Evolutionary conservation across 768 basidiomycete species (phyloP).

Genomic region (Cantharellus anzutake): DNA sequence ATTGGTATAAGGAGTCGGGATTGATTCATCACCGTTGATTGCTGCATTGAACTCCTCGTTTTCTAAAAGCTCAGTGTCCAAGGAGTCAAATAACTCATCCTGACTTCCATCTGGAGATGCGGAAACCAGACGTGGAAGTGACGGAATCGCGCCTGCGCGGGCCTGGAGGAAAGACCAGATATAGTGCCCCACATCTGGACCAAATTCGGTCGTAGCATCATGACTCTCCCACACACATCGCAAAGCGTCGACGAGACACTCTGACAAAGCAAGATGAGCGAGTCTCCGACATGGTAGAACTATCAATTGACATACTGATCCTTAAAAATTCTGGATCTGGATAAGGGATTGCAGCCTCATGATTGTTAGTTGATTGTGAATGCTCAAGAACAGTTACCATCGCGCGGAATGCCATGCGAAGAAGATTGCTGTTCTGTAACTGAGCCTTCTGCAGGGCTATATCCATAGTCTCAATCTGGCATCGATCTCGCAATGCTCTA

Average conservation of each 20-base stretch:
- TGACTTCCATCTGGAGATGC: slow-evolving; percentile 33
- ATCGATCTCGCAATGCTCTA: slow-evolving; percentile 9
- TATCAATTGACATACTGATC: slow-evolving; percentile 23
- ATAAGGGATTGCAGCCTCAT: slow-evolving; percentile 20
- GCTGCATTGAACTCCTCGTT: slow-evolving; percentile 42
- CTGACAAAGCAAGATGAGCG: slow-evolving; percentile 17
- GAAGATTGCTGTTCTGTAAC: slow-evolving; percentile 19
- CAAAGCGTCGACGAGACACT: slow-evolving; percentile 37
- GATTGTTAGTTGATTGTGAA: slow-evolving; percentile 15
- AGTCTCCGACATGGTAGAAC: not conserved
- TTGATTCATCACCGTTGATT: slow-evolving; percentile 22
- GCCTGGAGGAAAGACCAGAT: slow-evolving; percentile 43
- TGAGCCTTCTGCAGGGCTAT: not conserved
- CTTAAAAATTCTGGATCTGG: slow-evolving; percentile 40
- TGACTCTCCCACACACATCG: slow-evolving; percentile 26
- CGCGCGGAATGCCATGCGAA: slow-evolving; percentile 37
- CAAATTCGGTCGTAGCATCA: slow-evolving; percentile 17
- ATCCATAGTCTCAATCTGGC: slow-evolving; percentile 3
- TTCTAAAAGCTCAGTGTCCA: slow-evolving; percentile 26
- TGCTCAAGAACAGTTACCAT: slow-evolving; percentile 33
- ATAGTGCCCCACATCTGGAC: slow-evolving; percentile 35
- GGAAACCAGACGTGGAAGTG: slow-evolving; percentile 15
- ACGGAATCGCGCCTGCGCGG: slow-evolving; percentile 29
- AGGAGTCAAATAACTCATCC: slow-evolving; percentile 44
- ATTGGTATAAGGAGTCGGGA: slow-evolving; percentile 12